Evolutionary conservation across 805 yeast species (phyloP).

Genomic region (Lachancea thermotolerans): DNA sequence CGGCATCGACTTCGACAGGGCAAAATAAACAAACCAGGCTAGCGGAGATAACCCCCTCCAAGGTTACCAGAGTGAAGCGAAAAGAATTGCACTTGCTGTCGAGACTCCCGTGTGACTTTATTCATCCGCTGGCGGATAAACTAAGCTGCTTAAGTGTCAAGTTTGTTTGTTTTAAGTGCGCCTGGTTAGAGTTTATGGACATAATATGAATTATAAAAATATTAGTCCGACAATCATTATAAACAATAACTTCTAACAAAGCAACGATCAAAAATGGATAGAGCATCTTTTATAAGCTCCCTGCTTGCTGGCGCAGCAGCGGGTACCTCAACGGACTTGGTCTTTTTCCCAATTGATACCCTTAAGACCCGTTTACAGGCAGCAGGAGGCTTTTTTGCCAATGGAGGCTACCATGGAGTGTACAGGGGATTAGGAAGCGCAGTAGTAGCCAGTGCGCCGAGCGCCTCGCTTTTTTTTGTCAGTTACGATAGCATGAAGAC

Average conservation of each 20-base stretch:
- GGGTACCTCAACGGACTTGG: slow-evolving; percentile 91
- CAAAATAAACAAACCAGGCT: too few relatives aligned
- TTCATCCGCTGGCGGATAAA: too few relatives aligned
- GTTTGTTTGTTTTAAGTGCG: too few relatives aligned
- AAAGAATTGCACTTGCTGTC: too few relatives aligned
- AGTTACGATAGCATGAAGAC: slow-evolving; percentile 76
- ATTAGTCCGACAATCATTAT: not conserved
- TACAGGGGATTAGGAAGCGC: slow-evolving; percentile 92
- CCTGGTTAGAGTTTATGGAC: too few relatives aligned
- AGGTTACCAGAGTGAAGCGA: too few relatives aligned
- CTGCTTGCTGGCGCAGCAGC: slow-evolving; percentile 82
- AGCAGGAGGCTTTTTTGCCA: slow-evolving; percentile 82
- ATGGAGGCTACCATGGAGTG: slow-evolving; percentile 91
- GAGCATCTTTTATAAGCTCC: slow-evolving; percentile 26
- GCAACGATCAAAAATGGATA: slow-evolving; percentile 11
- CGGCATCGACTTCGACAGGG: too few relatives aligned
- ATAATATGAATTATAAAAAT: not conserved
- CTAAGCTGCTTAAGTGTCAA: too few relatives aligned
- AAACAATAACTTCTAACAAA: not conserved
- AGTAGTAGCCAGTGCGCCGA: slow-evolving; percentile 90
- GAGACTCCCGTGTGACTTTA: too few relatives aligned
- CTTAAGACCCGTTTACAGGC: slow-evolving; percentile 93
- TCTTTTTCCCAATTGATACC: slow-evolving; percentile 95
- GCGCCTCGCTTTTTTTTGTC: slow-evolving; percentile 68
- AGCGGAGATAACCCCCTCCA: too few relatives aligned